Evolutionary conservation across 2,329 filamentous ascomycete species (phyloP).

Genomic region (Berkeleyomyces basicola): DNA sequence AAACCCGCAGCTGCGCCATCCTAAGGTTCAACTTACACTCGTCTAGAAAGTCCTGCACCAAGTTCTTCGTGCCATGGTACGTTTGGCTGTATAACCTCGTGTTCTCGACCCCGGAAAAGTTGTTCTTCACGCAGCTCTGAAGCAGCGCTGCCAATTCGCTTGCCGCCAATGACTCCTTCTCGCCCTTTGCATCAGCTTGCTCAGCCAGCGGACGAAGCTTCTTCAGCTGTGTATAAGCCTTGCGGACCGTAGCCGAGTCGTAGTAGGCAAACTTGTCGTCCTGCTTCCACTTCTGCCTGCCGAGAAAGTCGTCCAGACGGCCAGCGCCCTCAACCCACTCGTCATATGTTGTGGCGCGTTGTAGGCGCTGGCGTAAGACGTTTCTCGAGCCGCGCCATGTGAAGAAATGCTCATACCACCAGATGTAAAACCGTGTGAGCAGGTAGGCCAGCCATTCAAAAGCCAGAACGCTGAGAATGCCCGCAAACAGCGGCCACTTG

Average conservation of each 20-base stretch:
- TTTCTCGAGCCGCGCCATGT: slow-evolving; percentile 75
- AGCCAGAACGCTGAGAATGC: slow-evolving; percentile 19
- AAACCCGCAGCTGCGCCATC: not conserved
- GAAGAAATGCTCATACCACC: slow-evolving; percentile 77
- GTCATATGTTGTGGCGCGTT: slow-evolving; percentile 54
- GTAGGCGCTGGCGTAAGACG: slow-evolving; percentile 51
- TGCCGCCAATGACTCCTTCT: slow-evolving; percentile 24
- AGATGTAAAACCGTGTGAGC: slow-evolving; percentile 74
- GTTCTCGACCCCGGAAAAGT: slow-evolving; percentile 92
- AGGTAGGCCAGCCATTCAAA: slow-evolving; percentile 44
- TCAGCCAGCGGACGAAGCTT: slow-evolving; percentile 46
- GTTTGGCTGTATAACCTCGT: slow-evolving; percentile 90
- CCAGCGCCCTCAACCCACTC: slow-evolving; percentile 74
- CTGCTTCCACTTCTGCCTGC: slow-evolving; percentile 65
- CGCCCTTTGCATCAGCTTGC: slow-evolving; percentile 23
- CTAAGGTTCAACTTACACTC: slow-evolving; percentile 40
- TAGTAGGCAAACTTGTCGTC: slow-evolving; percentile 71
- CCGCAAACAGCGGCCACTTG: slow-evolving; percentile 82
- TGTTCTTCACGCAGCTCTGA: slow-evolving; percentile 91
- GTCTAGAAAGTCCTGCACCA: slow-evolving; percentile 80
- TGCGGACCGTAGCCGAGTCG: slow-evolving; percentile 65
- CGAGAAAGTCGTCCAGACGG: slow-evolving; percentile 63
- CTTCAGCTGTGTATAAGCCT: slow-evolving; percentile 60
- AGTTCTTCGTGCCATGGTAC: slow-evolving; percentile 91
- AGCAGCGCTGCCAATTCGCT: slow-evolving; percentile 56